Evolutionary conservation across 441 rosid species (phyloP).

Genomic region (Erodium trifolium): DNA sequence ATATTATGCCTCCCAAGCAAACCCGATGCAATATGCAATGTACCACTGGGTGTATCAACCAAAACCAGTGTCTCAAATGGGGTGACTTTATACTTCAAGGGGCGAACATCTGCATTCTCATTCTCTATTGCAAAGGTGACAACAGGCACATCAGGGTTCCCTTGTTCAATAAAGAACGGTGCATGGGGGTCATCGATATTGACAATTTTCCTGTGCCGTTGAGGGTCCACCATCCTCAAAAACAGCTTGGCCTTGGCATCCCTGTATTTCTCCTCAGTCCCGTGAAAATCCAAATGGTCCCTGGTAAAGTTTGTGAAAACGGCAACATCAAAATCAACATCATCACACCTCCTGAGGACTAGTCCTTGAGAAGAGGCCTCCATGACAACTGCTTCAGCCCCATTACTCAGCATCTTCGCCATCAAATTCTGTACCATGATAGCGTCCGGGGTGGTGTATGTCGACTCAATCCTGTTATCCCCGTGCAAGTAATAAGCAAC

Average conservation of each 20-base stretch:
- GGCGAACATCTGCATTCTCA: constrained; percentile 73
- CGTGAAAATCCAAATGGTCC: constrained; percentile 51
- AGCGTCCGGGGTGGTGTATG: constrained; percentile 50
- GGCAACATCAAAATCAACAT: constrained; percentile 82
- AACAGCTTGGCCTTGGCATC: constrained; percentile 77
- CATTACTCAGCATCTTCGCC: constrained; percentile 91
- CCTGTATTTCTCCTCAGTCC: constrained; percentile 67
- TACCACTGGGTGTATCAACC: constrained; percentile 80
- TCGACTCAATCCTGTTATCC: constrained; percentile 52
- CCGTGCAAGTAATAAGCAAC: constrained; percentile 69
- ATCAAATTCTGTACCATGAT: constrained; percentile 80
- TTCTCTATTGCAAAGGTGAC: constrained; percentile 85
- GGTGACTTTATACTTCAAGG: constrained; percentile 76
- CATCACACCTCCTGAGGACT: constrained; percentile 55
- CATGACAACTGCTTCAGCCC: constrained; percentile 79
- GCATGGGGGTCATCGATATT: constrained; percentile 87
- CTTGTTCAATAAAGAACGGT: constrained; percentile 56
- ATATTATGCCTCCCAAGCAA: constrained; percentile 79
- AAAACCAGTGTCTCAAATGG: constrained; percentile 81
- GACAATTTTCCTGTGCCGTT: constrained; percentile 78
- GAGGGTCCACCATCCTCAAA: constrained; percentile 79
- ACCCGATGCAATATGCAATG: constrained; percentile 83
- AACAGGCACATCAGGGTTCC: constrained; percentile 71
- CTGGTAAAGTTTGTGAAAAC: constrained; percentile 65
- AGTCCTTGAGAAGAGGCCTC: constrained; percentile 75